A percentile compares a stretch with the other conserved stretches of the same genome.
Conservation (phyloP, 2,329 filamentous ascomycete species). For the Colletotrichum limetticola region DNA sequence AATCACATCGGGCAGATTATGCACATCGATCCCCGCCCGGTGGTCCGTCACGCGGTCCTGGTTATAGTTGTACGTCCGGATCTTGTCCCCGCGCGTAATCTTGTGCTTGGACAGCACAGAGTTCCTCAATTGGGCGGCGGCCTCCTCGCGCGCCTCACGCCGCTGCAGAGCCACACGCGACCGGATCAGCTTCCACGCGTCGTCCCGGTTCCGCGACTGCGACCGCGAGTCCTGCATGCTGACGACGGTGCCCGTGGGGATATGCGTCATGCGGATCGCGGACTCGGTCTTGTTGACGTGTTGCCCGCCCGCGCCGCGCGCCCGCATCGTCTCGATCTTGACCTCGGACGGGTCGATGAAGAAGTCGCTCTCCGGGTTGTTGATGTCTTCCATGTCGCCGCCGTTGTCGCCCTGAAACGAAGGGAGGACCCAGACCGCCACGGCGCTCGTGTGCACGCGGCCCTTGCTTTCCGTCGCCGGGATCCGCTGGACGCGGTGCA, state of each 20-base stretch:
- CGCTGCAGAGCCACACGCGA: conserved; percentile 83
- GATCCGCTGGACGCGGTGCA: conserved; percentile 94
- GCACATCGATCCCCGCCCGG: conserved; percentile 80
- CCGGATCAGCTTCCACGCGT: conserved; percentile 86
- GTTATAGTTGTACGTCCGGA: conserved; percentile 87
- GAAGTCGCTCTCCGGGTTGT: conserved; percentile 91
- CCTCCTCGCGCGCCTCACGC: conserved; percentile 85
- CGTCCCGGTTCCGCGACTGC: conserved; percentile 88
- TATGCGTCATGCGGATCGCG: conserved; percentile 90
- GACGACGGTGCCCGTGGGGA: conserved; percentile 86
- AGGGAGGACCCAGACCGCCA: conserved; percentile 91
- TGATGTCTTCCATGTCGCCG: conserved; percentile 67
- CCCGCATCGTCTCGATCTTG: conserved; percentile 87
- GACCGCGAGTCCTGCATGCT: conserved; percentile 94
- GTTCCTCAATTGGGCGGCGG: conserved; percentile 78
- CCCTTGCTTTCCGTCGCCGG: conserved; percentile 92
- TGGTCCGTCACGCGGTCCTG: conserved; percentile 89
- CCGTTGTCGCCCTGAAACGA: conserved; percentile 72
- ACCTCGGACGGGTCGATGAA: conserved; percentile 90
- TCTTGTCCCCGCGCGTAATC: conserved; percentile 92
- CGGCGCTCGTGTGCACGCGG: conserved; percentile 92
- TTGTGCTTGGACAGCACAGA: conserved; percentile 82
- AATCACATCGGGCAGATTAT: conserved; percentile 85
- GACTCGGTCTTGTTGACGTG: conserved; percentile 99
- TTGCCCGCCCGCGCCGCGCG: conserved; percentile 91